Percentiles rank a stretch among this genome's conserved stretches.
These are phyloP conservation scores for Candida manassasensis DNA, from an alignment of 805 yeast genomes.

Conservation along the genomic window DNA sequence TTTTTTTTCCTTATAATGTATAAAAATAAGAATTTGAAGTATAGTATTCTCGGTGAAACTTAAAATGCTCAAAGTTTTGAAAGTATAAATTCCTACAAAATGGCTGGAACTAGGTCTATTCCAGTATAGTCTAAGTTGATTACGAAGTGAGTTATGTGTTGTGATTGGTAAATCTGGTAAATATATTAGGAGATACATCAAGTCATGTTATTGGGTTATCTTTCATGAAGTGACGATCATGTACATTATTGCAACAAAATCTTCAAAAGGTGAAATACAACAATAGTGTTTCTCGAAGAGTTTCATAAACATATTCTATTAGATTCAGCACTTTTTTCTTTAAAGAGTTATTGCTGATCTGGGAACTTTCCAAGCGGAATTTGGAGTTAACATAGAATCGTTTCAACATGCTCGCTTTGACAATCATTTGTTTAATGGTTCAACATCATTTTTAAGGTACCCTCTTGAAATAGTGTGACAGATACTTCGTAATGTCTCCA, in stretches of 20 bases:
- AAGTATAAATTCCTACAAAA: too few species aligned
- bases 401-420: conserved; percentile 43
- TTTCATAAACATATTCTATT: conserved; percentile 54
- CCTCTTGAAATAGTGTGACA: conserved; percentile 46
- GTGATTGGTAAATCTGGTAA: conserved; percentile 49
- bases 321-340: conserved; percentile 49
- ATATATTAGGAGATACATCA: conserved; percentile 42
- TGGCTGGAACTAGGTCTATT: too few species aligned
- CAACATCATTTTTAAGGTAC: conserved; percentile 45
- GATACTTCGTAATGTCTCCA: conserved; percentile 59
- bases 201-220: conserved; percentile 47
- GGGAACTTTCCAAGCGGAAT: conserved; percentile 29
- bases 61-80: too few species aligned
- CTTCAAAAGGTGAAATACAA: conserved; percentile 39
- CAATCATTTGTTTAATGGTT: conserved; percentile 45
- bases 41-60: too few species aligned
- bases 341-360: conserved; percentile 26
- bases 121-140: conserved; percentile 45
- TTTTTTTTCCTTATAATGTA: conserved; percentile 47
- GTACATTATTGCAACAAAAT: conserved; percentile 52
- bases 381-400: conserved; percentile 44
- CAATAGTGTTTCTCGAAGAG: conserved; percentile 51
- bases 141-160: conserved; percentile 51
- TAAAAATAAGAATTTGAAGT: conserved; percentile 52
- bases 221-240: conserved; percentile 52